These are phyloP conservation scores for Zymoseptoria passerinii DNA, from an alignment of 2,329 filamentous ascomycete genomes.

Conservation along the genomic window DNA sequence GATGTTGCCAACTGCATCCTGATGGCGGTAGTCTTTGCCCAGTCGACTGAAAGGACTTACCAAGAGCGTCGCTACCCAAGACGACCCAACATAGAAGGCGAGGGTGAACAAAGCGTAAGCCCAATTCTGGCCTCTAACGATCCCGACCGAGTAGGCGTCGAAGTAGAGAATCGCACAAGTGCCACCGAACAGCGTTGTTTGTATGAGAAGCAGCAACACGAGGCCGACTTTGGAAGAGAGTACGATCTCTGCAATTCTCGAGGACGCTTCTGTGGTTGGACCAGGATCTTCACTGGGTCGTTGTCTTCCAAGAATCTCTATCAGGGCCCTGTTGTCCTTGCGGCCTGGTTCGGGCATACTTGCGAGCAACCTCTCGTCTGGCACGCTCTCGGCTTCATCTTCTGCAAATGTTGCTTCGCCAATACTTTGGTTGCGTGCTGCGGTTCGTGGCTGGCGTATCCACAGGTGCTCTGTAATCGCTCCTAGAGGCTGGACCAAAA, in stretches of 20 bases:
- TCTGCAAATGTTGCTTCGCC: neutral
- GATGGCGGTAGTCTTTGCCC: neutral
- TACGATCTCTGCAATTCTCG: neutral
- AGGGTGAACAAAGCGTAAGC: neutral
- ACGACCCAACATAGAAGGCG: neutral
- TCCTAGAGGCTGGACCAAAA: conserved; percentile 20
- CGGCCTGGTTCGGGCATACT: neutral
- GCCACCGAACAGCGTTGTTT: neutral
- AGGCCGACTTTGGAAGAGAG: neutral
- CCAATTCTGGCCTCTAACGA: neutral
- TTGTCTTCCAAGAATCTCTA: neutral
- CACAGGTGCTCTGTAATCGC: conserved; percentile 14
- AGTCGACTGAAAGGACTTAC: neutral
- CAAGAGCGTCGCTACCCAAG: neutral
- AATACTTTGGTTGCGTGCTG: neutral
- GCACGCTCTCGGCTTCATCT: neutral
- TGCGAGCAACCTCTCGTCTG: neutral
- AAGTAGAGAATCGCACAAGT: neutral
- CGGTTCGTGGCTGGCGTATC: neutral
- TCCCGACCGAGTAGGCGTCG: neutral
- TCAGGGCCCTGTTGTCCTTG: neutral
- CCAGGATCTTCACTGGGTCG: neutral
- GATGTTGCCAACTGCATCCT: neutral
- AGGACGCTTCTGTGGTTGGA: neutral
- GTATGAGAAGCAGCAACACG: neutral